Base-by-base conservation (phyloP, 2,329 filamentous ascomycete species). In the Fusarium dlaminii region DNA sequence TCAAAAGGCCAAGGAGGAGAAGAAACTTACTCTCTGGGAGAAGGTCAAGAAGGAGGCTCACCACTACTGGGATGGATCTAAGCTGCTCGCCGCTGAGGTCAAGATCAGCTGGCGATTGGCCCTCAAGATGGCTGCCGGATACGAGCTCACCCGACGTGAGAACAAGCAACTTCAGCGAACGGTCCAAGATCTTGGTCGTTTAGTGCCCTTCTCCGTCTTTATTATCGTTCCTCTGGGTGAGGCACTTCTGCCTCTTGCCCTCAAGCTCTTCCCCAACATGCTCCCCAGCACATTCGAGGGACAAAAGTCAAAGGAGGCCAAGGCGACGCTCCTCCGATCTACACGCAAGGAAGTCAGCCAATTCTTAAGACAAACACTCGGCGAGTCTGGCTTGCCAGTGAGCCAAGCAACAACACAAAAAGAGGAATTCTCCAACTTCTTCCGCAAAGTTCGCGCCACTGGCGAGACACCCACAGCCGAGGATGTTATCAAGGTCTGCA, bases 41-140 rank as follows among this genome's bases (percentile, higher is more conserved):
- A 97, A 95, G 85, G 91, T 99, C 80, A 99, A 98, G 88, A 95
- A 97, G 83, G 96, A 99, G 84, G 88, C 88, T 20, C 90, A 92
- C 71, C 96, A 99, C 83, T 99, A 99, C 86, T 98, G 96, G 96
- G 96, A 99, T 84, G 96, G 96, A 68, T 98, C 95, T 34, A 99
- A 99, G 84, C 87, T 99, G 79, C 87, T 99, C 76, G 95, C 92
- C 29, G 93, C 94, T 4, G 96, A 99, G 84, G 91, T 98, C 81
- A 94, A 87, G 83, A 99, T 99, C 82, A 98, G 96, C 82, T 94
- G 93, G 70, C 92, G 92, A 72, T 86, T 99, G 75, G 96, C 95
- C 11, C 83, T 98, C 82, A 98, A 98, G 87, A 99, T 99, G 96
- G 95, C 95, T 20, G 95, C 94, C 67, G 96, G 96, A 13, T 99